A percentile compares a stretch with the other conserved stretches of the same genome.
phyloP scores from a whole-genome alignment of 345 rosid genomes.

The Hypericum perforatum region DNA sequence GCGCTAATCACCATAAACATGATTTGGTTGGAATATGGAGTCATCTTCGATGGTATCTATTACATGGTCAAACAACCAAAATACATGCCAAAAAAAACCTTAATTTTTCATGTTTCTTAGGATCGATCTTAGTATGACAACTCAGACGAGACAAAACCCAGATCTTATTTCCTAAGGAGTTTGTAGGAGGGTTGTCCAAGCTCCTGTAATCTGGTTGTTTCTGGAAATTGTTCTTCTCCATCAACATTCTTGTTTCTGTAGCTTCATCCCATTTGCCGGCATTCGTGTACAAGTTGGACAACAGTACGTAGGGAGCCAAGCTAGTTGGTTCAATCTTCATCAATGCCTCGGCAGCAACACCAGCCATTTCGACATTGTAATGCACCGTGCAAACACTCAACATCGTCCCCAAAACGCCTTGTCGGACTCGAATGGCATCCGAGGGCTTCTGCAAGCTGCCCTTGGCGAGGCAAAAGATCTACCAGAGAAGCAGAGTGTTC shows the following conservation, averaged over 20 bases:
- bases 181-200: not conserved
- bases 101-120: too few relatives aligned
- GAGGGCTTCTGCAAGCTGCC: conserved; percentile 54
- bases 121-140: too few relatives aligned
- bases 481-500: conserved; percentile 62
- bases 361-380: conserved; percentile 41
- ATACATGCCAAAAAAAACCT: too few relatives aligned
- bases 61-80: too few relatives aligned
- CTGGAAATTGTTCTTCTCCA: conserved; percentile 43
- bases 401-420: conserved; percentile 75
- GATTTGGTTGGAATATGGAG: too few relatives aligned
- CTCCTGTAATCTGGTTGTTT: conserved; percentile 20
- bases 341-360: conserved; percentile 58
- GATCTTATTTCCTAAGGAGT: not conserved
- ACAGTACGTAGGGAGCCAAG: conserved; percentile 53
- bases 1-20: too few relatives aligned
- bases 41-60: too few relatives aligned
- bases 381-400: conserved; percentile 55
- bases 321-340: conserved; percentile 58
- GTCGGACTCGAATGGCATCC: conserved; percentile 58
- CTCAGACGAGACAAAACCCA: not conserved
- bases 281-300: conserved; percentile 59
- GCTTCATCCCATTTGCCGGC: conserved; percentile 60
- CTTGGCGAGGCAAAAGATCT: conserved; percentile 43
- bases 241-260: conserved; percentile 33